These are phyloP conservation scores for Penicillium crustosum DNA, from an alignment of 2,329 filamentous ascomycete genomes.

Conservation along the genomic window DNA sequence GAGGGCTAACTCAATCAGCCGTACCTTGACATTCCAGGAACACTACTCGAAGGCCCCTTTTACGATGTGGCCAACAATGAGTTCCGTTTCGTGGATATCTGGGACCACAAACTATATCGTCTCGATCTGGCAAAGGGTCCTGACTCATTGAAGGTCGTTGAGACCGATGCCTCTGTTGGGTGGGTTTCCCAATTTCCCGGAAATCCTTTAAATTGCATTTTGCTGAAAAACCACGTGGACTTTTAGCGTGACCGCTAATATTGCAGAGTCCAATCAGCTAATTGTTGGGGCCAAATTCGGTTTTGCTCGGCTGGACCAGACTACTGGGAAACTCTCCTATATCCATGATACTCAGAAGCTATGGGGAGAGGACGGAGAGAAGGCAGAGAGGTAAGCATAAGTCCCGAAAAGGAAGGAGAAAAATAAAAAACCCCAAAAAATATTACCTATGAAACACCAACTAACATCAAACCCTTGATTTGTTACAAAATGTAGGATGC, in stretches of 20 bases:
- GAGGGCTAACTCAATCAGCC: constrained; percentile 30
- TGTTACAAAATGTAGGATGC: constrained; percentile 41
- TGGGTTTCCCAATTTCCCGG: constrained; percentile 26
- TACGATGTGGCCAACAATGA: constrained; percentile 41
- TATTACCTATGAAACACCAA: neutral
- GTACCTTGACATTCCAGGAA: constrained; percentile 40
- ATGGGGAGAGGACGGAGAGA: constrained; percentile 48
- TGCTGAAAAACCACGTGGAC: constrained; percentile 18
- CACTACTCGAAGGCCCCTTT: constrained; percentile 44
- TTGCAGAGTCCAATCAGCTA: constrained; percentile 64
- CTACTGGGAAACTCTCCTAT: constrained; percentile 56
- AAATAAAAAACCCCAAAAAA: neutral
- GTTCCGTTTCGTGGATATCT: constrained; percentile 65
- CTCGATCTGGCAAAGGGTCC: constrained; percentile 66
- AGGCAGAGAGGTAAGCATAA: constrained; percentile 45
- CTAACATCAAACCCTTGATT: neutral
- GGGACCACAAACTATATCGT: constrained; percentile 69
- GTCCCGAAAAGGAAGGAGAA: constrained; percentile 2
- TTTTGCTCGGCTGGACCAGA: constrained; percentile 72
- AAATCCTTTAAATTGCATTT: neutral
- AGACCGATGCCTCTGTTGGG: constrained; percentile 60
- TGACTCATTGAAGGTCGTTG: constrained; percentile 56
- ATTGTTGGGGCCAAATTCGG: constrained; percentile 79
- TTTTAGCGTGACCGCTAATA: constrained; percentile 71
- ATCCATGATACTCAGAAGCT: constrained; percentile 56